Evolutionary conservation across 257 asterid species (phyloP), one percentile per base, ranked within the genome.

Genomic region (Solanum raphanifolium): DNA sequence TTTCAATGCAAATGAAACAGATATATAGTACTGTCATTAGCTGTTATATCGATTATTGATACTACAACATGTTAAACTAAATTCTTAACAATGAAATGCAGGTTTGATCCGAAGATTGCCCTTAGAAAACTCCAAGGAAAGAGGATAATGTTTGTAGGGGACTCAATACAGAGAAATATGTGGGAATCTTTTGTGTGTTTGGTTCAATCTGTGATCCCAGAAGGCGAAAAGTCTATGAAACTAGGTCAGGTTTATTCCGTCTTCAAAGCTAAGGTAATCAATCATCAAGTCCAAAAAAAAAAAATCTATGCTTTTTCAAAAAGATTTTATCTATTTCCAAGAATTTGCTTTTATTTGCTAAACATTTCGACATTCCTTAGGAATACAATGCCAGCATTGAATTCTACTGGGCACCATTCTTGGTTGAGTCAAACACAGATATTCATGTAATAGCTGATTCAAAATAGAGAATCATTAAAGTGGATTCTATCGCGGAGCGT

Each of bases 131-230:
- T 97, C n/a, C 90, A 86, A 91, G 98, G 98, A 39, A 95, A 93
- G 93, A 95, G 98, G 94, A 83, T 95, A 38, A 89, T 97, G 99
- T 97, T 97, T 48, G 93, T 95, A 1, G 99, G 99, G 83, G 99
- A 97, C 89, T 97, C 99, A 48, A 88, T 97, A 41, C 99, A 97
- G 55, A 91, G 99, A 95, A 96, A 95, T n/a, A 98, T 95, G 83
- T 97, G 98, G 98, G 93, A 95, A 83, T 97, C 99, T 84, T 93
- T 97, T 32, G 96, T 97, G 83, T 97, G 99, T 89, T 90, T 95
- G 5, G 96, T 97, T 13, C 94, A 95, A 89, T 92, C 97, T 27
- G 90, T 94, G 36, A 92, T 97, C 86, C 98, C 99, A 29, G 86
- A 93, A 85, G 87, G 85, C 16, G 90, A 93, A 39, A 95, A 94